These are phyloP conservation scores for Ustilago sp. DNA, from an alignment of 1,284 basidiomycete genomes.

Conservation along the genomic window DNA sequence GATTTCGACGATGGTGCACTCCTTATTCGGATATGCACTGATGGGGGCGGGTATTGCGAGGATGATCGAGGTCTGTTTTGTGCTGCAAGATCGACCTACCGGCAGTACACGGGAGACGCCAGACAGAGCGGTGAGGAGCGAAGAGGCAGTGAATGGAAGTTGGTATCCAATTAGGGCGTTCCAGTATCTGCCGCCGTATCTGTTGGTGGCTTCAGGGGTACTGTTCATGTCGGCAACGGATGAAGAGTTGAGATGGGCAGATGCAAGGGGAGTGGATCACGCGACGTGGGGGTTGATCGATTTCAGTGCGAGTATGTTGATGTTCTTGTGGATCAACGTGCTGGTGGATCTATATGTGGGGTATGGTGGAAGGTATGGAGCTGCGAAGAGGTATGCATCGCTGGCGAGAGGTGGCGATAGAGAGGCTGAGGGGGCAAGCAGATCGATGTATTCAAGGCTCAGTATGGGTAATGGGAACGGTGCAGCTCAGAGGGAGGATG, in stretches of 20 bases:
- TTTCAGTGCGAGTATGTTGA: slow-evolving; percentile 57
- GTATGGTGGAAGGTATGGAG: slow-evolving; percentile 59
- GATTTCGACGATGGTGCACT: slow-evolving; percentile 77
- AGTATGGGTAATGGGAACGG: slow-evolving; percentile 20
- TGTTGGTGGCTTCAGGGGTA: slow-evolving; percentile 60
- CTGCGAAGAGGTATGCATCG: slow-evolving; percentile 24
- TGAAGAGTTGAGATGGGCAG: slow-evolving; percentile 67
- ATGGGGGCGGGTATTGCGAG: slow-evolving; percentile 86
- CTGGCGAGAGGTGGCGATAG: slow-evolving; percentile 30
- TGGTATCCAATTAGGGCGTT: slow-evolving; percentile 58
- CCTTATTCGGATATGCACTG: slow-evolving; percentile 84
- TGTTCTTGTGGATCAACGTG: slow-evolving; percentile 67
- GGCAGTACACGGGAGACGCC: slow-evolving; percentile 38
- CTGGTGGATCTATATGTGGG: slow-evolving; percentile 64
- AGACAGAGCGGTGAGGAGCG: slow-evolving; percentile 6
- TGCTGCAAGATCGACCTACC: slow-evolving; percentile 71
- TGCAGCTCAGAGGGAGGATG: not conserved
- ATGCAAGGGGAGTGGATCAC: slow-evolving; percentile 61
- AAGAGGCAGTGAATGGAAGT: slow-evolving; percentile 35
- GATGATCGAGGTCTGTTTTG: slow-evolving; percentile 87
- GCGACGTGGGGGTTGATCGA: slow-evolving; percentile 68
- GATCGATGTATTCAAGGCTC: slow-evolving; percentile 39
- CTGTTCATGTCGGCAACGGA: slow-evolving; percentile 69
- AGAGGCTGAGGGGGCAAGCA: slow-evolving; percentile 21
- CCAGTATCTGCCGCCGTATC: slow-evolving; percentile 65